Percentiles rank a stretch among this genome's conserved stretches.
phyloP scores from a whole-genome alignment of 1,284 basidiomycete species.

The Peniophora sp. region DNA sequence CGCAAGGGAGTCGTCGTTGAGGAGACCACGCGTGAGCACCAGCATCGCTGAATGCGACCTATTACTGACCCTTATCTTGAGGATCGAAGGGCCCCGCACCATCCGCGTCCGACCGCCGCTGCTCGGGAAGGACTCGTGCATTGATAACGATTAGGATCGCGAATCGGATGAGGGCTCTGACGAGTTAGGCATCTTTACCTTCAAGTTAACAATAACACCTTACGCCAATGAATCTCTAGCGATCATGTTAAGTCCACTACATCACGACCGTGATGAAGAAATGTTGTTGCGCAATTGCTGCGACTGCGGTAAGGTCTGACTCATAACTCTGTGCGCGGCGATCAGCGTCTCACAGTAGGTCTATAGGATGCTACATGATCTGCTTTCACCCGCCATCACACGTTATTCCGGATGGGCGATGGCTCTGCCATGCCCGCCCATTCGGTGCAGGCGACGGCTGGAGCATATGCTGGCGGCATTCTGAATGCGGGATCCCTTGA shows the following conservation, averaged over 20 bases:
- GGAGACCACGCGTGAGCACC: slow-evolving; percentile 6
- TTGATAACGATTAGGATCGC: not conserved
- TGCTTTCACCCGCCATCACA: slow-evolving; percentile 89
- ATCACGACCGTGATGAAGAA: slow-evolving; percentile 79
- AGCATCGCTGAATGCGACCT: no score
- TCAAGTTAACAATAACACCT: slow-evolving; percentile 1
- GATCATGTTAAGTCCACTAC: slow-evolving; percentile 86
- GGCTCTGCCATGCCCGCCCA: slow-evolving; percentile 94
- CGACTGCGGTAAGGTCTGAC: slow-evolving; percentile 71
- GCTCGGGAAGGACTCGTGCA: not conserved
- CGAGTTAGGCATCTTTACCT: slow-evolving; percentile 5
- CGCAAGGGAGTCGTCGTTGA: not conserved
- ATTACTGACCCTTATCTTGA: not conserved
- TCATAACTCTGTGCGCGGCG: not conserved
- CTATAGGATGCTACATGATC: slow-evolving; percentile 87
- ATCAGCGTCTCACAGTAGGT: not conserved
- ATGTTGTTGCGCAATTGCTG: slow-evolving; percentile 97
- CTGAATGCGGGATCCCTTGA: slow-evolving; percentile 86
- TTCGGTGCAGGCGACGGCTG: slow-evolving; percentile 93
- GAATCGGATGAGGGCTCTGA: slow-evolving; percentile 8
- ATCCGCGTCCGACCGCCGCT: slow-evolving; percentile 5
- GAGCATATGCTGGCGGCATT: slow-evolving; percentile 92
- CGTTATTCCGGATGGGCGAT: slow-evolving; percentile 84
- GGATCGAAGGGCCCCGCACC: slow-evolving; percentile 6
- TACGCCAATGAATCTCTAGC: slow-evolving; percentile 27